Evolutionary conservation across 140 eudicot genomes (phyloP).

Genomic region (Anethum foeniculum): DNA sequence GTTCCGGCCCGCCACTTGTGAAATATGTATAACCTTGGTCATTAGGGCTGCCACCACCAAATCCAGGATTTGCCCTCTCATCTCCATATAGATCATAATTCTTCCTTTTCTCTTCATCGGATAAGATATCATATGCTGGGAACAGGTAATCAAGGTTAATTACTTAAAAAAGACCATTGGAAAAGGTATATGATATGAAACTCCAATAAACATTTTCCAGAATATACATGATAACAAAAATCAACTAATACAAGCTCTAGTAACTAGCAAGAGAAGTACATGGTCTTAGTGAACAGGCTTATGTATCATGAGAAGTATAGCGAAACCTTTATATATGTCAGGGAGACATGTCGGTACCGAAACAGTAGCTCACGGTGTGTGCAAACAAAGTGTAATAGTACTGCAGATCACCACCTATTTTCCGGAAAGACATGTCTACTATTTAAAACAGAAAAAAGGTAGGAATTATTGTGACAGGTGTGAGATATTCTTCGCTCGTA

Average conservation of each 20-base stretch:
- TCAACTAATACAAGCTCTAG: background rate
- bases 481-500: background rate
- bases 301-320: background rate
- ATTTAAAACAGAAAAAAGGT: background rate
- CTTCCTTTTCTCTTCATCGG: conserved; percentile 86
- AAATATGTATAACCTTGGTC: conserved; percentile 46
- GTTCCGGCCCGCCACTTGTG: conserved; percentile 81
- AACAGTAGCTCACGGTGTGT: background rate
- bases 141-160: background rate
- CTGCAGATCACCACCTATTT: background rate
- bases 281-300: background rate
- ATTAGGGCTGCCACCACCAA: conserved; percentile 48
- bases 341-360: background rate
- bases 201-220: background rate
- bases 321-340: background rate
- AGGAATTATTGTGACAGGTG: background rate
- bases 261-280: background rate
- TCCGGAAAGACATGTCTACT: background rate
- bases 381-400: background rate
- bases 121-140: conserved; percentile 86
- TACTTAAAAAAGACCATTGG: background rate
- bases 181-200: background rate
- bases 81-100: conserved; percentile 95
- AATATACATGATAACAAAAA: too few species aligned
- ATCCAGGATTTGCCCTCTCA: conserved; percentile 70